A percentile compares a stretch with the other conserved stretches of the same genome.
Evolutionary conservation across 495 filamentous ascomycete genomes (phyloP).

Genomic region (Aspergillus sclerotioniger): DNA sequence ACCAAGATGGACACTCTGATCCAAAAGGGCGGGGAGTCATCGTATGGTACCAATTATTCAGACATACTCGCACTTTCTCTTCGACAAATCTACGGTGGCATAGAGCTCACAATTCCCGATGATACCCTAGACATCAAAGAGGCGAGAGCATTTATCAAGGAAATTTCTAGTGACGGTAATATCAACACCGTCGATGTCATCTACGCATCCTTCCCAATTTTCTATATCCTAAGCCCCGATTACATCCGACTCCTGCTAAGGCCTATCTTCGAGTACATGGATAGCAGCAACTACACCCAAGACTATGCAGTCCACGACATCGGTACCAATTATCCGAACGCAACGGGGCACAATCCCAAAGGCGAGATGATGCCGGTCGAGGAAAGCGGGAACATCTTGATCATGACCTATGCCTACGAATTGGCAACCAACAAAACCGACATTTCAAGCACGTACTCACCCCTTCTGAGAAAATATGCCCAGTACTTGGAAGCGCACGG

Average conservation of each 20-base stretch:
- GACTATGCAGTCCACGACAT: slow-evolving; percentile 38
- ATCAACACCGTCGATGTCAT: slow-evolving; percentile 51
- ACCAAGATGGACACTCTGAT: slow-evolving; percentile 29
- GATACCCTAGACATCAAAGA: slow-evolving; percentile 39
- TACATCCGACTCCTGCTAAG: slow-evolving; percentile 40
- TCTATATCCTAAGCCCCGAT: slow-evolving; percentile 40
- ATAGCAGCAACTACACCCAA: slow-evolving; percentile 30
- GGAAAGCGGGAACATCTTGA: slow-evolving; percentile 38
- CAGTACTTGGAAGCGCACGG: slow-evolving; percentile 46
- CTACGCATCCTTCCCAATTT: slow-evolving; percentile 39
- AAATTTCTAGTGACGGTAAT: slow-evolving; percentile 49
- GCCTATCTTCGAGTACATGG: slow-evolving; percentile 43
- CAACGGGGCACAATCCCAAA: slow-evolving; percentile 36
- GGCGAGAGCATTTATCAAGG: slow-evolving; percentile 45
- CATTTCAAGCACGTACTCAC: slow-evolving; percentile 26
- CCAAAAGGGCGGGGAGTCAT: slow-evolving; percentile 17
- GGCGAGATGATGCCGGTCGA: slow-evolving; percentile 39
- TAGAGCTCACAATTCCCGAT: slow-evolving; percentile 40
- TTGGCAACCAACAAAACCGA: slow-evolving; percentile 31
- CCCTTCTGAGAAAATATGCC: slow-evolving; percentile 39
- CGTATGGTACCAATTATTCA: slow-evolving; percentile 39
- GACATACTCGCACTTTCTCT: slow-evolving; percentile 43
- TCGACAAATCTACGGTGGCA: slow-evolving; percentile 42
- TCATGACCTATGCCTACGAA: slow-evolving; percentile 40
- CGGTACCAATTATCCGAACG: slow-evolving; percentile 40